Evolutionary conservation across 2,329 filamentous ascomycete species (phyloP).

Genomic region (Ophiostoma pallidulum): DNA sequence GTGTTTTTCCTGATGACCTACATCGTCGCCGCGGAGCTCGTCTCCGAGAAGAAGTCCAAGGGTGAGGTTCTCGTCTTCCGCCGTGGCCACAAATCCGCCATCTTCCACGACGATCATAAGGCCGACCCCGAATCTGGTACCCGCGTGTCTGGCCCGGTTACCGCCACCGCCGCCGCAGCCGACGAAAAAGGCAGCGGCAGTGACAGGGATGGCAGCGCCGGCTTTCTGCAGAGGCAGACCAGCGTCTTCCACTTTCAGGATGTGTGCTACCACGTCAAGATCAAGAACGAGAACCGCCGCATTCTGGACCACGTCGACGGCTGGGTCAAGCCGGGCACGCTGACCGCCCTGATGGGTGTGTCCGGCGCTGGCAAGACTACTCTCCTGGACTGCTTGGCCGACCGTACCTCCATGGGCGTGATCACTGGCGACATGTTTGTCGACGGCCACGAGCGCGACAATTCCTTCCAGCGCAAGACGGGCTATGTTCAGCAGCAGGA

Average conservation of each 20-base stretch:
- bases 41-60: constrained; percentile 60
- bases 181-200: constrained; percentile 5
- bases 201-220: constrained; percentile 27
- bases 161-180: not conserved
- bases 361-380: constrained; percentile 90
- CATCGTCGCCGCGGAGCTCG: constrained; percentile 55
- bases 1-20: constrained; percentile 53
- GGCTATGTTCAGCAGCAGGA: constrained; percentile 92
- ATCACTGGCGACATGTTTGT: constrained; percentile 75
- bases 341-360: constrained; percentile 86
- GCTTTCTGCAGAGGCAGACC: constrained; percentile 47
- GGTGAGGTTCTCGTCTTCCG: constrained; percentile 69
- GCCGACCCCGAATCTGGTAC: constrained; percentile 48
- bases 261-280: constrained; percentile 68
- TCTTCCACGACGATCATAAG: constrained; percentile 52
- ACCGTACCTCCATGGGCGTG: constrained; percentile 79
- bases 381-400: constrained; percentile 75
- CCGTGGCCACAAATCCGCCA: constrained; percentile 53
- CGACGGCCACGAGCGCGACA: constrained; percentile 57
- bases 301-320: constrained; percentile 86
- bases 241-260: constrained; percentile 84
- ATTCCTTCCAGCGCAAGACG: constrained; percentile 82
- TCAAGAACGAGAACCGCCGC: constrained; percentile 65
- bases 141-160: constrained; percentile 37
- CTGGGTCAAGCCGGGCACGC: constrained; percentile 85